Conservation (phyloP, 208 protist genomes). For the Trichomonas tenax region DNA sequence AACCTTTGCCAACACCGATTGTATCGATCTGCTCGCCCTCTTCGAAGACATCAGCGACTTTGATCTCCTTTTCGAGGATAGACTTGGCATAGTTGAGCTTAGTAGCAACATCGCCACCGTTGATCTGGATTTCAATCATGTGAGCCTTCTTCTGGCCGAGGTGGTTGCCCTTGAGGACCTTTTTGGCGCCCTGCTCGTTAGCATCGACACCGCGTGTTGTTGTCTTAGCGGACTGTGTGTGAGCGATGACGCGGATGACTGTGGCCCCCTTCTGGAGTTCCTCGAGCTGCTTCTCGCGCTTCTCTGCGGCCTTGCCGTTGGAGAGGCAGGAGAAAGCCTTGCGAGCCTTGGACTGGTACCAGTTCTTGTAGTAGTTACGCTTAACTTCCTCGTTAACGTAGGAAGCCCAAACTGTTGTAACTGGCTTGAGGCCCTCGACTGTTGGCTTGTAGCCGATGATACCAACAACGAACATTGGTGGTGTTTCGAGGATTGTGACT, state of each 20-base stretch:
- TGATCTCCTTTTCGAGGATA: conserved; percentile 85
- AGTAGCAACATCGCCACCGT: conserved; percentile 67
- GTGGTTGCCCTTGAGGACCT: conserved; percentile 72
- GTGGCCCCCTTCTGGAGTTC: conserved; percentile 77
- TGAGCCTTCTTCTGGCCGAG: conserved; percentile 79
- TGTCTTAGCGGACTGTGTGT: conserved; percentile 86
- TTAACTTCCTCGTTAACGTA: background rate
- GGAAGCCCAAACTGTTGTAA: background rate
- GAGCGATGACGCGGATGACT: conserved; percentile 86
- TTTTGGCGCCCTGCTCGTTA: conserved; percentile 96
- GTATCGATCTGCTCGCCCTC: conserved; percentile 85
- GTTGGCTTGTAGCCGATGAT: too few species aligned
- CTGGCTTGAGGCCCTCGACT: background rate
- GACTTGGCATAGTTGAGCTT: conserved; percentile 82
- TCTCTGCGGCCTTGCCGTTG: conserved; percentile 54
- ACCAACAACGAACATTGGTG: too few species aligned
- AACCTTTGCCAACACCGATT: conserved; percentile 87
- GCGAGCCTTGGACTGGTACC: background rate
- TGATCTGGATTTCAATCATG: conserved; percentile 85
- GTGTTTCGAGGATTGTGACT: too few species aligned
- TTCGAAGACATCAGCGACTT: conserved; percentile 72
- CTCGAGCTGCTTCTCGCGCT: conserved; percentile 60
- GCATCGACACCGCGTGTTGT: conserved; percentile 49
- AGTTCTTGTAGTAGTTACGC: background rate
- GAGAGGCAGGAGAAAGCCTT: background rate